Conservation (phyloP, 345 rosid genomes). For the Cardamine chenopodiifolia region DNA sequence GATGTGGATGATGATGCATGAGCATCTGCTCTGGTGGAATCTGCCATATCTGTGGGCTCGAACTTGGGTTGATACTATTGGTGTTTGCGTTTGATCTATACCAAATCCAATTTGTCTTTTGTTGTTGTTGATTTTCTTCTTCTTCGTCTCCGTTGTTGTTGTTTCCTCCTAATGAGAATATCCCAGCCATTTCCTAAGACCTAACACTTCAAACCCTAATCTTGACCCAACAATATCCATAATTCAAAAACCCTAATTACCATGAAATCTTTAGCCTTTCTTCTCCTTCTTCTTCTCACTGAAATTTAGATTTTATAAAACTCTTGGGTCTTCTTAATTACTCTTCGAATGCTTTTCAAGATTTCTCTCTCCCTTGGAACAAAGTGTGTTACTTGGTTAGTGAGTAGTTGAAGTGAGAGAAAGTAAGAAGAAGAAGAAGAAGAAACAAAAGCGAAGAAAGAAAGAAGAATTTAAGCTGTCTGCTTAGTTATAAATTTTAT, state of each 20-base stretch:
- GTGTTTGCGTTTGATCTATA: conserved; percentile 46
- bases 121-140: conserved; percentile 37
- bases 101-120: conserved; percentile 57
- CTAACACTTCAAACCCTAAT: conserved; percentile 52
- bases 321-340: conserved; percentile 3
- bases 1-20: conserved; percentile 43
- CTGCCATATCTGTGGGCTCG: conserved; percentile 47
- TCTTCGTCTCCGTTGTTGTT: conserved; percentile 41
- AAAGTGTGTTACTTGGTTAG: conserved; percentile 19
- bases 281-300: conserved; percentile 25
- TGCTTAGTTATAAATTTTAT: conserved; percentile 22
- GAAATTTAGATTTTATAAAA: background rate
- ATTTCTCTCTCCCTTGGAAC: conserved; percentile 22
- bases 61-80: conserved; percentile 29
- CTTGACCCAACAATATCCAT: conserved; percentile 38
- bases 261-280: conserved; percentile 25
- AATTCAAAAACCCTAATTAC: conserved; percentile 45
- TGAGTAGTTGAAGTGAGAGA: conserved; percentile 40
- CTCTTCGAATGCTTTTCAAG: conserved; percentile 17
- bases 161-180: conserved; percentile 61
- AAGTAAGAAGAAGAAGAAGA: conserved; percentile 21
- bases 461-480: conserved; percentile 28
- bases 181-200: conserved; percentile 59
- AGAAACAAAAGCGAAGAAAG: conserved; percentile 24
- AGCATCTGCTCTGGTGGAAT: conserved; percentile 55